Evolutionary conservation across 164 flowering plant species (phyloP), one percentile per base, ranked within the genome.

Genomic region (Vitis riparia): DNA sequence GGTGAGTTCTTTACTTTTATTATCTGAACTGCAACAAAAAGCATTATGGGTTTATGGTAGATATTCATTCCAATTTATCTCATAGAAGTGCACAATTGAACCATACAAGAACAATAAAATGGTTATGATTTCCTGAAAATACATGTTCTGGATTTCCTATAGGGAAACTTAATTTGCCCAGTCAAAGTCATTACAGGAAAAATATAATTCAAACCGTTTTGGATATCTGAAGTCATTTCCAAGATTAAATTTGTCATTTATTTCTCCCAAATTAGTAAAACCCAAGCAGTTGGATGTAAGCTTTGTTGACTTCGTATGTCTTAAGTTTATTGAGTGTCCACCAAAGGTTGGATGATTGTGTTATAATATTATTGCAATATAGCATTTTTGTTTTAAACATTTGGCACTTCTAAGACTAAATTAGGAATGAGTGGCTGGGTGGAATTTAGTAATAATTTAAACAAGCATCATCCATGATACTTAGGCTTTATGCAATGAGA

Each of bases 1-100:
- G 91, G 91, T 87, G 72, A 85, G 81, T 37, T 37, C 44, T 6
- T 68, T 62, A 16, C 9, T 67, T 68, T 75, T 53, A 17, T 16
- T 19, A 17, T 11, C 13, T 67, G 13, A 17, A 19, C 19, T 15
- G 9, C 50, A 17, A 60, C 16, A 47, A 11, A 49, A 47, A 9
- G 15, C 23, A 0, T 10, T 60, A 60, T 60, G 44, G 11, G 12
- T 30, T 60, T 29, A 12, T 23, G 15, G 27, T 4, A 5, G 3
- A 9, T 57, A 7, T 13, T 57, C 9, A 5, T 16, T 57, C 19
- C 7, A 8, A 6, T 9, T 16, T 19, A 57, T 9, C 11, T 57
- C 29, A 57, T 16, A 9, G 29, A 11, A 23, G 10, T 57, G 59
- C 17, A 53, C n/a, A n/a, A 32, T 1, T 7, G 16, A 58, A 23